These are phyloP conservation scores for Aspergillus japonicus DNA, from an alignment of 2,329 filamentous ascomycete genomes.

Conservation along the genomic window DNA sequence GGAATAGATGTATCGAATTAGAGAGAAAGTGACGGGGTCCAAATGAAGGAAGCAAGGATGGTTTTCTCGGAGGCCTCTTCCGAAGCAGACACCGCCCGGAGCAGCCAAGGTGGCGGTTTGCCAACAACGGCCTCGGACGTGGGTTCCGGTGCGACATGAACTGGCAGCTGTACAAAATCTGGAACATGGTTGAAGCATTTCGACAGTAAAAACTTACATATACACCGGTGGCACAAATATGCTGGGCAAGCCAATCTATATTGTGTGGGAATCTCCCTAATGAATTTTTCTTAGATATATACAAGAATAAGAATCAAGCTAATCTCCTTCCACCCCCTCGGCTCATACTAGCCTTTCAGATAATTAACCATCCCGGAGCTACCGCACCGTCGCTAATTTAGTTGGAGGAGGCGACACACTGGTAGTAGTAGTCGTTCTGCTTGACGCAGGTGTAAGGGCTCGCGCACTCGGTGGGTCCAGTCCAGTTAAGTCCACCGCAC, in stretches of 20 bases:
- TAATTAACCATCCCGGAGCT: background rate
- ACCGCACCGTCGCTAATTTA: background rate
- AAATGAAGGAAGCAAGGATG: background rate
- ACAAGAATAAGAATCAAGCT: conserved; percentile 5
- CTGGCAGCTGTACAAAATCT: background rate
- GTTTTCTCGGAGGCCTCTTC: background rate
- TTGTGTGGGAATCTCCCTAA: background rate
- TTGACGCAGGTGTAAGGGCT: conserved; percentile 33
- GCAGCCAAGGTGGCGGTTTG: background rate
- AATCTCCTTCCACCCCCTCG: background rate
- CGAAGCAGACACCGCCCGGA: background rate
- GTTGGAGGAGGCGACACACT: conserved; percentile 29
- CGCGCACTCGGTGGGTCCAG: conserved; percentile 34
- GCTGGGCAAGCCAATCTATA: background rate
- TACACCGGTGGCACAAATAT: background rate
- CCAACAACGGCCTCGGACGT: background rate
- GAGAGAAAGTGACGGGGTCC: background rate
- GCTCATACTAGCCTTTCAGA: background rate
- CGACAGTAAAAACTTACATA: background rate
- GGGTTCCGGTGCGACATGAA: background rate
- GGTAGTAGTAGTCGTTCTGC: conserved; percentile 40
- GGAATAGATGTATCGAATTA: background rate
- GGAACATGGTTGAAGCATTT: no score
- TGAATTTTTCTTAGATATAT: background rate
- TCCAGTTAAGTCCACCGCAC: conserved; percentile 40